Evolutionary conservation across 2,329 filamentous ascomycete genomes (phyloP).

Genomic region (Seiridium cupressi): DNA sequence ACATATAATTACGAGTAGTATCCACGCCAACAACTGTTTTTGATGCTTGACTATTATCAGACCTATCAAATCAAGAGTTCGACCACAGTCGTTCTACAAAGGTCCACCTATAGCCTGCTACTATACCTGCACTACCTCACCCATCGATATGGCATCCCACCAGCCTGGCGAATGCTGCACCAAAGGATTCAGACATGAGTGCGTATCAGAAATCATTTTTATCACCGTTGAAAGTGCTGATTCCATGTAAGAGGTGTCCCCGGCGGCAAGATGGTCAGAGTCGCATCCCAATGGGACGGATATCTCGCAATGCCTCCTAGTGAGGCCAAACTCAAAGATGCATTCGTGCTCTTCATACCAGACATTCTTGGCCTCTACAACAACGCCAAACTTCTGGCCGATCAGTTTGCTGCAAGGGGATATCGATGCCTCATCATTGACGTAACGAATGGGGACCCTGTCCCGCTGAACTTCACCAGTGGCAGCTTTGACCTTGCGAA

Average conservation of each 20-base stretch:
- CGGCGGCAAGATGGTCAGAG: not conserved
- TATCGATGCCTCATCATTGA: not conserved
- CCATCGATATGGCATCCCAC: not conserved
- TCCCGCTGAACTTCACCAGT: not conserved
- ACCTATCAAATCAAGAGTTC: too few relatives aligned
- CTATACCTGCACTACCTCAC: too few relatives aligned
- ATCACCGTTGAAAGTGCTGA: not conserved
- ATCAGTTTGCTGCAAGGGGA: not conserved
- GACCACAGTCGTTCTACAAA: too few relatives aligned
- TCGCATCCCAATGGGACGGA: not conserved
- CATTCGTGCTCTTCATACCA: not conserved
- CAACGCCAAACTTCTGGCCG: not conserved
- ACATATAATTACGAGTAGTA: too few relatives aligned
- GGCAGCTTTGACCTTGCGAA: not conserved
- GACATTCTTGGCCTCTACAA: not conserved
- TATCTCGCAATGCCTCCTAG: not conserved
- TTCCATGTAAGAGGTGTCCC: not conserved
- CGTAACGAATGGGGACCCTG: not conserved
- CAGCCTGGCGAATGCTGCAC: not conserved
- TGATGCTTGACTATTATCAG: too few relatives aligned
- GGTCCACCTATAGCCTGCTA: too few relatives aligned
- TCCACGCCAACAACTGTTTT: too few relatives aligned
- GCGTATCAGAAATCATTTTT: not conserved
- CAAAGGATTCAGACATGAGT: not conserved
- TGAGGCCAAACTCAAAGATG: not conserved